Base-by-base conservation (phyloP, 768 basidiomycete species). In the Collybia mongolica region DNA sequence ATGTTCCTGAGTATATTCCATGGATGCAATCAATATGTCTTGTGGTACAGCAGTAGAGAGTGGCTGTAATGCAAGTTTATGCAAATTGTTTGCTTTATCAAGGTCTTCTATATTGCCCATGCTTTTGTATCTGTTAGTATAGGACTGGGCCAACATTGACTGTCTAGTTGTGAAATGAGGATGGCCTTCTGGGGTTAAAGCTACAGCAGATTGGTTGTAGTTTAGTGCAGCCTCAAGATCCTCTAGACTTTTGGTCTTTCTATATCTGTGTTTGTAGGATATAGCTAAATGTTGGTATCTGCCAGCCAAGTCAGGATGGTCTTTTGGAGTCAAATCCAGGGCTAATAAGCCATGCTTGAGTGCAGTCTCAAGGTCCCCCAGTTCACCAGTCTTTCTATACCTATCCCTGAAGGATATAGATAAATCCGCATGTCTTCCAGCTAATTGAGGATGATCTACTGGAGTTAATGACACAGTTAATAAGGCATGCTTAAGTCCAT, bases 141-240 rank as follows among this genome's bases (percentile, higher is more conserved):
- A 50, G 14, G 23, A 40, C 3, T 9, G 4, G 3, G 48, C 48
- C 18, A 54, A n/a, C 32, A 6, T n/a, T 17, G 18, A 4, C 17
- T 54, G 43, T 17, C 36, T 36, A 19, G 5, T 24, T 19, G 19
- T 18, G 6, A 39, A 5, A 11, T 48, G 32, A 36, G 46, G 51
- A 44, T 53, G n/a, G 17, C 40, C 44, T 12, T 19, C 7, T 37
- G 54, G 26, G 12, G 32, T 37, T 3, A 17, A 11, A 14, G 19
- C 17, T 9, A 47, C 37, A 29, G 51, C 45, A 5, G 38, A 35
- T 47, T 39, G 7, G 5, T n/a, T 15, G 20, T 52, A 40, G 19
- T 46, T 14, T 12, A 52, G 20, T 8, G 51, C 35, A 41, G 26
- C 32, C 32, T 52, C 45, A 5, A 47, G 42, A 40, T 46, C 51